phyloP scores from a whole-genome alignment of 352 stramenopile genomes.

The Pythium guiyangense region DNA sequence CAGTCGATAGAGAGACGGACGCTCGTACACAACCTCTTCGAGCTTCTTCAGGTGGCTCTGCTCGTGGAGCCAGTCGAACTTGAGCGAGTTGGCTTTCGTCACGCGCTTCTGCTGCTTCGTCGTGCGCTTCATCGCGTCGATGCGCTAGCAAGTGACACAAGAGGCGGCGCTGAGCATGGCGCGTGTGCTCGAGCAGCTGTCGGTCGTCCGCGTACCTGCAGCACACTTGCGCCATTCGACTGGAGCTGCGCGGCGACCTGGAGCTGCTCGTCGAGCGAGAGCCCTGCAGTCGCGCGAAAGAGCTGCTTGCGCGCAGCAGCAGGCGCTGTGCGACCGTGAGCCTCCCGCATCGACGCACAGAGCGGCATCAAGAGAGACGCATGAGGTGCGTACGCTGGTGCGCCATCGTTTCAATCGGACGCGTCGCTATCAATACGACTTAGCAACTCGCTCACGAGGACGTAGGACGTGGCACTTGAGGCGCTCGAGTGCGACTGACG shows the following conservation, averaged over 20 bases:
- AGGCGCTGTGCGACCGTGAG: background rate
- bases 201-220: conserved; percentile 29
- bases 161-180: background rate
- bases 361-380: background rate
- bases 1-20: background rate
- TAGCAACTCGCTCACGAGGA: too few species aligned
- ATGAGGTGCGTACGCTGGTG: background rate
- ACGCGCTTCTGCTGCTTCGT: conserved; percentile 55
- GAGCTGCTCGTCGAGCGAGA: conserved; percentile 63
- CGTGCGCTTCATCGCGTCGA: conserved; percentile 58
- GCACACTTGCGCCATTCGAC: conserved; percentile 37
- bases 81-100: conserved; percentile 54
- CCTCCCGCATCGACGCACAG: background rate
- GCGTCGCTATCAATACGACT: too few species aligned
- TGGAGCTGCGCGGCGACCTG: conserved; percentile 48
- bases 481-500: too few species aligned
- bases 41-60: conserved; percentile 54
- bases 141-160: conserved; percentile 28
- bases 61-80: conserved; percentile 76
- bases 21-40: conserved; percentile 34
- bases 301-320: conserved; percentile 39
- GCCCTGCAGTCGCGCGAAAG: conserved; percentile 59
- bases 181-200: background rate
- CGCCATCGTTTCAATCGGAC: too few species aligned
- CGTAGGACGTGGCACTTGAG: too few species aligned